These are phyloP conservation scores for Chrysosporium keratinophilum DNA, from an alignment of 2,329 filamentous ascomycete genomes.

Conservation along the genomic window DNA sequence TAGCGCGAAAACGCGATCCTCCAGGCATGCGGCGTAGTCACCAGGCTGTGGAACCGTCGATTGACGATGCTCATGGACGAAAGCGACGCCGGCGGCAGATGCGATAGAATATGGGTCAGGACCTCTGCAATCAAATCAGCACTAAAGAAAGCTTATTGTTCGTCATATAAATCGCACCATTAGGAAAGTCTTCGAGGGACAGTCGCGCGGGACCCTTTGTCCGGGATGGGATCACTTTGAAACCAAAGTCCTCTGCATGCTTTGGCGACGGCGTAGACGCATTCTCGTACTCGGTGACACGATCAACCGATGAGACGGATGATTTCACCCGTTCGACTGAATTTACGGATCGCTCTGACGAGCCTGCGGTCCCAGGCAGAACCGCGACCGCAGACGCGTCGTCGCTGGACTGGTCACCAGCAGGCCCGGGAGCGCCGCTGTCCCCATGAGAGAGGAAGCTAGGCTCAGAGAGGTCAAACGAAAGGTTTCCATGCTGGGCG, in stretches of 20 bases:
- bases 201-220: conserved; percentile 60
- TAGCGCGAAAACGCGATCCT: conserved; percentile 81
- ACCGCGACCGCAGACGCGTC: conserved; percentile 21
- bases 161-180: conserved; percentile 19
- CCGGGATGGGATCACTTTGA: conserved; percentile 44
- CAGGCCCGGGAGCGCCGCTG: conserved; percentile 26
- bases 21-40: conserved; percentile 90
- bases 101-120: conserved; percentile 79
- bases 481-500: conserved; percentile 51
- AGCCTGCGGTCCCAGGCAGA: conserved; percentile 7
- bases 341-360: conserved; percentile 7
- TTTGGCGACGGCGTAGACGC: conserved; percentile 28
- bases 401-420: conserved; percentile 17
- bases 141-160: conserved; percentile 5
- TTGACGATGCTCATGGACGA: conserved; percentile 76
- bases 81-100: conserved; percentile 76
- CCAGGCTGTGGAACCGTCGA: conserved; percentile 71
- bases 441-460: conserved; percentile 34
- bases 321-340: conserved; percentile 18
- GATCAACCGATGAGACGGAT: conserved; percentile 39
- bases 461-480: conserved; percentile 37
- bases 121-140: conserved; percentile 53
- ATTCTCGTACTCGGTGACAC: conserved; percentile 48
- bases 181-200: conserved; percentile 4
- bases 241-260: conserved; percentile 37